These are phyloP conservation scores for Lentinus tigrinus DNA, from an alignment of 768 basidiomycete genomes.

Conservation along the genomic window DNA sequence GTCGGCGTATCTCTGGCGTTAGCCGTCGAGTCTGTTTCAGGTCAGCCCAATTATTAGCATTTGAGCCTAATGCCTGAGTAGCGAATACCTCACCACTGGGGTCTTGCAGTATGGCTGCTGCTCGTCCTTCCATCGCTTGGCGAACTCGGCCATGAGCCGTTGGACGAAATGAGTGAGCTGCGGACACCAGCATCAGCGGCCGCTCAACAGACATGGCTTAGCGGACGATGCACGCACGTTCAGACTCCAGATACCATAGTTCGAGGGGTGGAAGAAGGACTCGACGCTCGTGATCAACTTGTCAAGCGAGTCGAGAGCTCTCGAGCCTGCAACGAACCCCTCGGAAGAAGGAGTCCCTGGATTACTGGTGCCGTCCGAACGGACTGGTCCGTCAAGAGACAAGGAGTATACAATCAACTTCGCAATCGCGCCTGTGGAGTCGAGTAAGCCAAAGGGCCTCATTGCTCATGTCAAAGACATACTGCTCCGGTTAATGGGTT, in stretches of 20 bases:
- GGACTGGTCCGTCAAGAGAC: constrained; percentile 72
- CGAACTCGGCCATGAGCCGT: constrained; percentile 71
- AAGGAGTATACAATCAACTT: constrained; percentile 89
- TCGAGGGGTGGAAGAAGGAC: constrained; percentile 94
- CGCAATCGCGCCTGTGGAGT: constrained; percentile 64
- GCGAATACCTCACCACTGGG: constrained; percentile 67
- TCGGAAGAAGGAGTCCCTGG: constrained; percentile 19
- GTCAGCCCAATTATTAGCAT: no score
- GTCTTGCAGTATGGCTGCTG: constrained; percentile 75
- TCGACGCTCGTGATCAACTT: constrained; percentile 90
- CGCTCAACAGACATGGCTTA: neutral
- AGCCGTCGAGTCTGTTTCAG: constrained; percentile 80
- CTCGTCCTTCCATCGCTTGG: constrained; percentile 78
- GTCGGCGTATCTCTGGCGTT: constrained; percentile 75
- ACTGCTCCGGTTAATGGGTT: constrained; percentile 65
- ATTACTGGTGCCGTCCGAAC: constrained; percentile 37
- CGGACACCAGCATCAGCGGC: neutral
- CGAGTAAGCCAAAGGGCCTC: neutral
- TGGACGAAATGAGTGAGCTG: constrained; percentile 73
- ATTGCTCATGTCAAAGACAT: constrained; percentile 19
- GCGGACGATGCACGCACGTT: constrained; percentile 39
- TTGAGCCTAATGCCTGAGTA: no score
- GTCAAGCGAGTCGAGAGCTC: constrained; percentile 84
- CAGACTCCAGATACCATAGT: constrained; percentile 81
- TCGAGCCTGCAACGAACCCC: constrained; percentile 74